Conservation (phyloP, 352 stramenopile species). For the Phytopythium montanum region DNA sequence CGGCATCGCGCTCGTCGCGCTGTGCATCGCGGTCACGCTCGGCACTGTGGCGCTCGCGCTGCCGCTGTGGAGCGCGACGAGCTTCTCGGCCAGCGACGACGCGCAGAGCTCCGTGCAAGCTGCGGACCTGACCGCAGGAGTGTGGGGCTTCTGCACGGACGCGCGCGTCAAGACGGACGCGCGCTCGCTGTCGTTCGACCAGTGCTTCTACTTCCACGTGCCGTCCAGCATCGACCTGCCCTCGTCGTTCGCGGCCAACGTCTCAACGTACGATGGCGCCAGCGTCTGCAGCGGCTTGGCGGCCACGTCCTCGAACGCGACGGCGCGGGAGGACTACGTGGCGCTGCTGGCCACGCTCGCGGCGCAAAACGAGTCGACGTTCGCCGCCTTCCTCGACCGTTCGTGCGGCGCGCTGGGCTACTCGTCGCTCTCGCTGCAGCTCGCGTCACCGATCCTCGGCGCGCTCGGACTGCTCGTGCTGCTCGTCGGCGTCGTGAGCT, state of each 20-base stretch:
- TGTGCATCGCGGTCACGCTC: slow-evolving; percentile 4
- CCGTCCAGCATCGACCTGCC: not conserved
- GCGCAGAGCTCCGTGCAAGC: not conserved
- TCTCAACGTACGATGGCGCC: not conserved
- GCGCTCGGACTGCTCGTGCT: not conserved
- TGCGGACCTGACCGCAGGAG: slow-evolving; percentile 4
- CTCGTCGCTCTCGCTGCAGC: not conserved
- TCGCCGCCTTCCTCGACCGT: slow-evolving; percentile 4
- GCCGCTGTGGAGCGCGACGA: slow-evolving; percentile 78
- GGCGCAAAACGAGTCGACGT: not conserved
- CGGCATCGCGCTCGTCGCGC: not conserved
- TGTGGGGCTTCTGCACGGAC: slow-evolving; percentile 9
- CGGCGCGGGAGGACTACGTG: not conserved
- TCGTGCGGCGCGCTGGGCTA: slow-evolving; percentile 7
- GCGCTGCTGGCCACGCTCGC: not conserved
- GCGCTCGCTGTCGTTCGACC: slow-evolving; percentile 2
- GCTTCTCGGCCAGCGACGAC: slow-evolving; percentile 28
- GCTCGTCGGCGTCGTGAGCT: not conserved
- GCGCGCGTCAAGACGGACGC: not conserved
- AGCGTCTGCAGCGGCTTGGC: slow-evolving; percentile 7
- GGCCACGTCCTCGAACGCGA: slow-evolving; percentile 1
- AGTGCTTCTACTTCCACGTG: slow-evolving; percentile 10
- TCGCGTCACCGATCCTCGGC: not conserved
- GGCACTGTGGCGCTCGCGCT: slow-evolving; percentile 38
- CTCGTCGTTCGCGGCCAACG: not conserved